Evolutionary conservation across 2,329 filamentous ascomycete genomes (phyloP), one percentile per base, ranked within the genome.

Genomic region (Alternaria incomplexa): DNA sequence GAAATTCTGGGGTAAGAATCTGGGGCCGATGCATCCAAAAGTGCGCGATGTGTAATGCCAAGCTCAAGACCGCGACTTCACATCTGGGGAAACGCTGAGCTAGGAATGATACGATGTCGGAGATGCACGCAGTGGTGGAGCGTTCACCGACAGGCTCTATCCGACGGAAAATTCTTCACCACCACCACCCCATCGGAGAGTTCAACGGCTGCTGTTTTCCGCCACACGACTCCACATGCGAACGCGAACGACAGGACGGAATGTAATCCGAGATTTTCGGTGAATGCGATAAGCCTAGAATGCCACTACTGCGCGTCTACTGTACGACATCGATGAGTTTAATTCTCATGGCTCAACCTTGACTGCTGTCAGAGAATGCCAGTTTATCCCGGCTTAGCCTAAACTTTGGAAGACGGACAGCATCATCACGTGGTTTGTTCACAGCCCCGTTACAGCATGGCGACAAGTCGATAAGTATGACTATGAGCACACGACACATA

Each of bases 41-140:
- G 20, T 25, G 22, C 60, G 60, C 60, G 44, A 62, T 62, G 56
- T 53, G 56, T 62, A 62, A 62, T 62, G 60, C 60, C 60, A 62
- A 62, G 60, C 56, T 50, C 25, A n/a, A 28, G 11, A 26, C 10
- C 3, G 36, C 17, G 30, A 58, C 23, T 58, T 17, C 28, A 40
- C 44, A 8, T 51, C 36, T 40, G 32, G 44, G 36, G 25, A 28
- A 32, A 26, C 12, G 6, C 26, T 36, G 44, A 20, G 26, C 32
- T 30, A 56, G 51, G 52, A 36, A 11, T 11, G 36, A 11, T 48
- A 60, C n/a, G 28, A 23, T 15, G 30, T 45, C 58, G 58, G 46
- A 44, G 36, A 57, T 57, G 20, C 15, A 45, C 13, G n/a, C 36
- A 25, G 17, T 32, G 52, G 17, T 50, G 36, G 17, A 9, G 25